Percentiles rank a stretch among this genome's conserved stretches.
Conservation (phyloP, 495 filamentous ascomycete genomes). For the Sporormia fimetaria region DNA sequence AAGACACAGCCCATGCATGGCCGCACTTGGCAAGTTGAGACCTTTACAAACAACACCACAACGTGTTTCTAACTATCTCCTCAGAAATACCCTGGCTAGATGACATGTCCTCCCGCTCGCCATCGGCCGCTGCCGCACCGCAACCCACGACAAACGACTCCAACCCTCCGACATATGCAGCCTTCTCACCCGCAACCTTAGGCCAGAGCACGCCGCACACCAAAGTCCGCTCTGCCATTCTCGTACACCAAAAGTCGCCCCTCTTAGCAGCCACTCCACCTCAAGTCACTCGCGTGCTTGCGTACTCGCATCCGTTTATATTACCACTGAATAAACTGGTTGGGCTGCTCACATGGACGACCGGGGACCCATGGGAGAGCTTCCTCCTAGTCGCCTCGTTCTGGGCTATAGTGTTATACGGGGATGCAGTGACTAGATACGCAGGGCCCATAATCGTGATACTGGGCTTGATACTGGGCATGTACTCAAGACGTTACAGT, state of each 20-base stretch:
- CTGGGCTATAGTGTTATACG: slow-evolving; percentile 78
- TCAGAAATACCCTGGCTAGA: slow-evolving; percentile 27
- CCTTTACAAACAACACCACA: not conserved
- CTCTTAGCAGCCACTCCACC: slow-evolving; percentile 88
- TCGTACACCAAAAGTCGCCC: slow-evolving; percentile 94
- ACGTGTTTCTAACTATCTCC: slow-evolving; percentile 6
- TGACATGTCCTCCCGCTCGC: slow-evolving; percentile 31
- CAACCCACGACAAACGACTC: slow-evolving; percentile 34
- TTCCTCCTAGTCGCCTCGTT: slow-evolving; percentile 77
- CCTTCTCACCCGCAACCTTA: slow-evolving; percentile 76
- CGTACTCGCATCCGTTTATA: slow-evolving; percentile 89
- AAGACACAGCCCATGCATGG: slow-evolving; percentile 23
- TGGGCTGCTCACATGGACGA: slow-evolving; percentile 86
- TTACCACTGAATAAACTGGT: slow-evolving; percentile 70
- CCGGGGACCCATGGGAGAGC: slow-evolving; percentile 87
- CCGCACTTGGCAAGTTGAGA: slow-evolving; percentile 24
- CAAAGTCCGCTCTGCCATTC: slow-evolving; percentile 73
- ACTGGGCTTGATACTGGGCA: slow-evolving; percentile 66
- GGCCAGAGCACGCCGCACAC: slow-evolving; percentile 56
- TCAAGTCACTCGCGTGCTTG: slow-evolving; percentile 79
- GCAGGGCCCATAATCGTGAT: slow-evolving; percentile 79
- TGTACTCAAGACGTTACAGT: slow-evolving; percentile 86
- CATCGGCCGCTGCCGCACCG: slow-evolving; percentile 22
- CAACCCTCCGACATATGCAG: slow-evolving; percentile 62
- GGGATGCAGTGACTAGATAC: slow-evolving; percentile 64